phyloP scores from a whole-genome alignment of 495 filamentous ascomycete genomes.

The Pseudoneurospora amorphoporcata region DNA sequence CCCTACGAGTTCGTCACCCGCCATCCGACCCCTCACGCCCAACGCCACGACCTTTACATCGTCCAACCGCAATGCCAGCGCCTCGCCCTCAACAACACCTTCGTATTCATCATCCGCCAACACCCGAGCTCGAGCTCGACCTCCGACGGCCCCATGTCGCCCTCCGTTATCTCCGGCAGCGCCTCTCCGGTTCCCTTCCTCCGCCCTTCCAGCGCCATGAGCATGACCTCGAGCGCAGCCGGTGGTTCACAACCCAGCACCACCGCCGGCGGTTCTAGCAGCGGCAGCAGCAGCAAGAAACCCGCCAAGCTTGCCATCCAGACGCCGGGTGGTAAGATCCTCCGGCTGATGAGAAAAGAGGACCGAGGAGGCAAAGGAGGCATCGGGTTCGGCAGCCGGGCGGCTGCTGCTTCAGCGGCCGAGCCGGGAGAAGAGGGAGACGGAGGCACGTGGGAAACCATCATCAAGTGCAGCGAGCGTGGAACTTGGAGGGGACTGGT shows the following conservation, averaged over 20 bases:
- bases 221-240: slow-evolving; percentile 58
- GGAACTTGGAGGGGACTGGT: slow-evolving; percentile 90
- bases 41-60: slow-evolving; percentile 93
- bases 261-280: slow-evolving; percentile 26
- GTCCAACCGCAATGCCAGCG: slow-evolving; percentile 84
- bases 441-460: slow-evolving; percentile 89
- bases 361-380: slow-evolving; percentile 46
- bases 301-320: slow-evolving; percentile 95
- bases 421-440: slow-evolving; percentile 51
- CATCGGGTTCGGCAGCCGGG: slow-evolving; percentile 23
- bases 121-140: slow-evolving; percentile 64
- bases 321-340: slow-evolving; percentile 88
- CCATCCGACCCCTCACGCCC: slow-evolving; percentile 93
- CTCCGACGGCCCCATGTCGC: slow-evolving; percentile 16
- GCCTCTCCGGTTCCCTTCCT: slow-evolving; percentile 59
- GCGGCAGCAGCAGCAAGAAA: slow-evolving; percentile 44
- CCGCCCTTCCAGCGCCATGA: slow-evolving; percentile 71
- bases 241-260: slow-evolving; percentile 45
- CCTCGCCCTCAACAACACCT: slow-evolving; percentile 89
- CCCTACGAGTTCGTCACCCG: slow-evolving; percentile 86
- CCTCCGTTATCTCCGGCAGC: slow-evolving; percentile 43
- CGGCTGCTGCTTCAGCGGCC: slow-evolving; percentile 30
- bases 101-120: slow-evolving; percentile 91
- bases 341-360: slow-evolving; percentile 79
- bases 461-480: slow-evolving; percentile 89